Percentiles rank a stretch among this genome's conserved stretches.
phyloP scores from a whole-genome alignment of 352 stramenopile genomes.

The Globisporangium cederbergense region DNA sequence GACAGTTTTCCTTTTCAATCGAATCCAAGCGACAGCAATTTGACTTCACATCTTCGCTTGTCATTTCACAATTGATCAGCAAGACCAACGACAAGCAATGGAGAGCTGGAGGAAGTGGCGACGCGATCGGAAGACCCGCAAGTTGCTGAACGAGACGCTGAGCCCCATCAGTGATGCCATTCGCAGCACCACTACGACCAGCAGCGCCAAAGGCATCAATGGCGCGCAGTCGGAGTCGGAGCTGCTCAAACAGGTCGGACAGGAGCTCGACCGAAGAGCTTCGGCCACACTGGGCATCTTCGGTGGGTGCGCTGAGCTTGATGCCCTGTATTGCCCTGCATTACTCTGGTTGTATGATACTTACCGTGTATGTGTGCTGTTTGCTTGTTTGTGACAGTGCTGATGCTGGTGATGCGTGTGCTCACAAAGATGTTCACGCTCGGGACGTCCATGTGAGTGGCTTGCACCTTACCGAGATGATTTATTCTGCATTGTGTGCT shows the following conservation, averaged over 20 bases:
- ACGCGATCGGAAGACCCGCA: constrained; percentile 8
- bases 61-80: background rate
- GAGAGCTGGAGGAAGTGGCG: constrained; percentile 9
- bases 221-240: background rate
- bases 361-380: background rate
- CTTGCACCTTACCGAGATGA: too few relatives aligned
- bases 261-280: constrained; percentile 12
- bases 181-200: background rate
- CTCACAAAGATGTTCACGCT: constrained; percentile 10
- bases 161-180: background rate
- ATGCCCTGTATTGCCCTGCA: background rate
- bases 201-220: background rate
- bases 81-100: background rate
- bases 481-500: background rate
- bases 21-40: too few relatives aligned
- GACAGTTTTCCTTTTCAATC: too few relatives aligned
- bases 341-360: background rate
- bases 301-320: constrained; percentile 1
- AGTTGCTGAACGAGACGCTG: constrained; percentile 4
- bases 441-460: constrained; percentile 11
- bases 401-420: constrained; percentile 10
- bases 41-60: too few relatives aligned
- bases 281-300: constrained; percentile 12
- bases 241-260: constrained; percentile 13
- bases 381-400: constrained; percentile 4